A percentile compares a stretch with the other conserved stretches of the same genome.
phyloP scores from a whole-genome alignment of 129 eudicot genomes.

The Flaveria robusta region DNA sequence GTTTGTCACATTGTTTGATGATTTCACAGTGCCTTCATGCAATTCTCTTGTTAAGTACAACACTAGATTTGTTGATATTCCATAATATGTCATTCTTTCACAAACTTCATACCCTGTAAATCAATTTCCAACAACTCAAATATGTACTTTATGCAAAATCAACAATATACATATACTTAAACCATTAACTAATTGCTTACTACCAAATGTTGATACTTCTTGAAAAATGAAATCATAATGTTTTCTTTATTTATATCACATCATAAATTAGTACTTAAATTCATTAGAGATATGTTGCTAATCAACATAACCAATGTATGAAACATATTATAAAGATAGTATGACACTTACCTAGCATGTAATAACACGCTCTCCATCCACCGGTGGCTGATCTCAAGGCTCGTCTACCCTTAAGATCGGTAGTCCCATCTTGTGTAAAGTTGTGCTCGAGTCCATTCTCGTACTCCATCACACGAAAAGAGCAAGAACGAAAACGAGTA shows the following conservation, averaged over 20 bases:
- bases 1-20: constrained; percentile 75
- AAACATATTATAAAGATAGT: neutral
- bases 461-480: constrained; percentile 6
- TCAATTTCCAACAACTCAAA: neutral
- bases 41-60: constrained; percentile 53
- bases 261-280: too few relatives aligned
- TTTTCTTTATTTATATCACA: too few relatives aligned
- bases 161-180: neutral
- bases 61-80: constrained; percentile 67
- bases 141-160: neutral
- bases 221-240: too few relatives aligned
- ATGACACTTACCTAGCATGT: constrained; percentile 58
- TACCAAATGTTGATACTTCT: too few relatives aligned
- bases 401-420: constrained; percentile 66
- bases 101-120: constrained; percentile 62
- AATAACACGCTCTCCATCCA: constrained; percentile 74
- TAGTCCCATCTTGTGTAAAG: constrained; percentile 76
- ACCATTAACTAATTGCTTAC: neutral
- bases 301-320: too few relatives aligned
- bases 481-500: neutral
- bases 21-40: constrained; percentile 77
- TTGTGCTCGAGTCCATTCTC: constrained; percentile 45
- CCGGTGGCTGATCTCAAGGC: constrained; percentile 61
- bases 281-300: too few relatives aligned
- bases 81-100: constrained; percentile 77